Conservation (phyloP, 2,329 filamentous ascomycete species). For the Podosphaera aphanis region DNA sequence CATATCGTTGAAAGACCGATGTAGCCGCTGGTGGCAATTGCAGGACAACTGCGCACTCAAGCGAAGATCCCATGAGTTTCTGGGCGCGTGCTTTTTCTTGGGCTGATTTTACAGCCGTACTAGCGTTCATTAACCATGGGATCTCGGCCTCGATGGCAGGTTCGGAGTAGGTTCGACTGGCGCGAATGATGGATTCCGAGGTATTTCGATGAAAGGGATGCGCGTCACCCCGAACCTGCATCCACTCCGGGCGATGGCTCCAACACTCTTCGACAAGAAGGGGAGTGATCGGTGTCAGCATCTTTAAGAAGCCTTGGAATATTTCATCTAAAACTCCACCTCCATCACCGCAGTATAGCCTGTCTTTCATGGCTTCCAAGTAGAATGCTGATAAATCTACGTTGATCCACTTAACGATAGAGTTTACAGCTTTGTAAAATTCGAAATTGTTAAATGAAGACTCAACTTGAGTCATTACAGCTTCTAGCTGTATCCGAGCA, state of each 20-base stretch:
- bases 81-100: constrained; percentile 49
- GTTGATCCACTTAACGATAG: constrained; percentile 60
- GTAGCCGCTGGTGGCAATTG: constrained; percentile 18
- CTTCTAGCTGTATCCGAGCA: constrained; percentile 49
- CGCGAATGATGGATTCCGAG: constrained; percentile 6
- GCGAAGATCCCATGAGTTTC: constrained; percentile 55
- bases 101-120: constrained; percentile 46
- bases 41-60: constrained; percentile 51
- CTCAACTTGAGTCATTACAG: constrained; percentile 40
- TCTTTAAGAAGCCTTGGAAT: constrained; percentile 47
- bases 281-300: constrained; percentile 63
- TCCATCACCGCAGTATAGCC: constrained; percentile 62
- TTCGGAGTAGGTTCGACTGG: neutral
- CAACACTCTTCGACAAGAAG: constrained; percentile 73
- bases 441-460: constrained; percentile 47
- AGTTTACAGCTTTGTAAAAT: constrained; percentile 54
- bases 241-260: constrained; percentile 46
- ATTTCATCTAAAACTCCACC: constrained; percentile 41
- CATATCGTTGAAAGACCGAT: constrained; percentile 12
- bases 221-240: constrained; percentile 23
- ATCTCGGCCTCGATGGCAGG: constrained; percentile 6
- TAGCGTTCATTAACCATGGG: constrained; percentile 14
- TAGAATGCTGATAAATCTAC: constrained; percentile 81
- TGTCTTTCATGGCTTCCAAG: constrained; percentile 76
- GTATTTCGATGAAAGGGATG: constrained; percentile 21